Base-by-base conservation (phyloP, 163 green algal genomes). In the Chlorella variabilis region DNA sequence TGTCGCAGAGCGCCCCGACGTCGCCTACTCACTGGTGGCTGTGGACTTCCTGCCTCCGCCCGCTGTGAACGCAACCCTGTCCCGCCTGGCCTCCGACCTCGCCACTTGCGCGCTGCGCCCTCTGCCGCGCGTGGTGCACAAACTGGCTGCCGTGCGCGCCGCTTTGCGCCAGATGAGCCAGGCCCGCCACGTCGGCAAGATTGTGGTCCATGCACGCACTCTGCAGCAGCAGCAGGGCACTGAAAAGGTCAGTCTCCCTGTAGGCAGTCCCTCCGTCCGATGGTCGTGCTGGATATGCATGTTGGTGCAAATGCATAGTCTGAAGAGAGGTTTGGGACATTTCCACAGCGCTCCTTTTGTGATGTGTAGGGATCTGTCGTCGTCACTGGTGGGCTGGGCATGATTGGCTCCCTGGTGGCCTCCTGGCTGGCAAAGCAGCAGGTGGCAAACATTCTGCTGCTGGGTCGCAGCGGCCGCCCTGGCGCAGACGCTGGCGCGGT, bases 101-200 rank as follows among this genome's bases (percentile, higher is more conserved):
- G 84, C 81, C 20, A 48, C 17, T 21, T 90, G 91, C 29, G 36
- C 39, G 34, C 82, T 95, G 71, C 65, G 63, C 17, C 90, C 92
- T 2, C 82, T 98, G 74, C 93, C 90, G 3, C 39, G 81, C 20
- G 87, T 92, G 0, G 80, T 80, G 4, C 90, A 96, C 80, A 27
- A 66, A 11, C 65, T 98, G 39, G 25, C 42, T 8, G 82, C 80
- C 15, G 88, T 91, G 7, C 86, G 86, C 2, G 67, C 90, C 45
- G 95, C 95, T 1, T 85, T 98, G 73, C 88, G 95, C 3, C 92
- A 96, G 87, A 93, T 98, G 86, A 92, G 89, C 21, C 93, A 96
- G 82, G 92, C 94, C 6, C 86, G 89, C 2, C 91, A 97, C 74
- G 86, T 98, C 29, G 95, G 95, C 86, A 98, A 98, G 86, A 91